Evolutionary conservation across 2,329 filamentous ascomycete species (phyloP).

Genomic region (Epichloe uncinata): DNA sequence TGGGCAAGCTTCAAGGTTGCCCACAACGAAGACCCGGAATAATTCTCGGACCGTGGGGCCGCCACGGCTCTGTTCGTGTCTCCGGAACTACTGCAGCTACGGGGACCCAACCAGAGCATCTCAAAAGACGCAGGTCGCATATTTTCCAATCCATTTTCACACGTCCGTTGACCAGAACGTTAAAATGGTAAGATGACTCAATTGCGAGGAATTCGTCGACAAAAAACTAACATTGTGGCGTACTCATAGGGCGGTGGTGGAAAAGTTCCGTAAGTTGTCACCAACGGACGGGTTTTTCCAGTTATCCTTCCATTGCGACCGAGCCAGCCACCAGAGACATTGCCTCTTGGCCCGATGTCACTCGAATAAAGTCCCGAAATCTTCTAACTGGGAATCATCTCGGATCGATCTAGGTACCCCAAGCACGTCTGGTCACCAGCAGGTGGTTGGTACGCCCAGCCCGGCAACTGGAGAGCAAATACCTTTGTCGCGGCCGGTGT

Average conservation of each 20-base stretch:
- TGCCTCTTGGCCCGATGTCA: constrained; percentile 6
- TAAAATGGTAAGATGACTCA: constrained; percentile 39
- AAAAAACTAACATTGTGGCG: not conserved
- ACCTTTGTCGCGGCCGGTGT: constrained; percentile 62
- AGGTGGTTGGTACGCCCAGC: constrained; percentile 95
- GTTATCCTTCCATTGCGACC: not conserved
- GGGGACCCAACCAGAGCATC: not conserved
- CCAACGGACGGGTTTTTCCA: not conserved
- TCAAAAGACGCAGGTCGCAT: constrained; percentile 19
- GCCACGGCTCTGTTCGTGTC: not conserved
- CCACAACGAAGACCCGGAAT: not conserved
- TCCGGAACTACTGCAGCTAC: not conserved
- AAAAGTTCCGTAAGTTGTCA: constrained; percentile 38
- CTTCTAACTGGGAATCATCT: not conserved
- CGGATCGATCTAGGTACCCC: constrained; percentile 53
- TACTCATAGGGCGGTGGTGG: constrained; percentile 62
- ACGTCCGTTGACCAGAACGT: constrained; percentile 23
- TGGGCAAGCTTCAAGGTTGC: not conserved
- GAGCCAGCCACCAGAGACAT: constrained; percentile 8
- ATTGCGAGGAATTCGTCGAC: not conserved
- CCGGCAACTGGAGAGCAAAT: constrained; percentile 89
- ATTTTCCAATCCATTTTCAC: constrained; percentile 3
- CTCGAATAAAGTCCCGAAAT: constrained; percentile 4
- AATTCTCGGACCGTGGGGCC: constrained; percentile 1
- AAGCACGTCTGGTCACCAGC: constrained; percentile 99